Percentiles rank a stretch among this genome's conserved stretches.
Evolutionary conservation across 768 basidiomycete species (phyloP).

Genomic region (Leucocoprinus leucothites): DNA sequence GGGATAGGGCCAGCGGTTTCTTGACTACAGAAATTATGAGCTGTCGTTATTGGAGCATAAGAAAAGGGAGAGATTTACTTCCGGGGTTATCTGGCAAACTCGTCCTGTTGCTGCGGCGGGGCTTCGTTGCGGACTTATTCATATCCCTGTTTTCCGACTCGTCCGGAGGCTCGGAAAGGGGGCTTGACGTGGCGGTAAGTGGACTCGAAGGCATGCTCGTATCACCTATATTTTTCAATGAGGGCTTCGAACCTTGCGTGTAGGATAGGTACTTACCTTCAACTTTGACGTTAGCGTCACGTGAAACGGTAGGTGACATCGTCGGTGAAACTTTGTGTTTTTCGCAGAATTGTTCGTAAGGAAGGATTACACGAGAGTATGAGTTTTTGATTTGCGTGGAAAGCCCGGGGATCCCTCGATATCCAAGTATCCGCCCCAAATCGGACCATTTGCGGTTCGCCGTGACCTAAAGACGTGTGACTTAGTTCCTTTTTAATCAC

Average conservation of each 20-base stretch:
- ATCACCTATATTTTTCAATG: constrained; percentile 31
- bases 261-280: constrained; percentile 34
- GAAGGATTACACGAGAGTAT: constrained; percentile 87
- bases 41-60: constrained; percentile 9
- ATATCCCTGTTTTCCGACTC: constrained; percentile 63
- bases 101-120: constrained; percentile 52
- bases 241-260: constrained; percentile 35
- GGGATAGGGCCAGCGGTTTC: constrained; percentile 28
- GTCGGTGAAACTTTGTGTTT: constrained; percentile 66
- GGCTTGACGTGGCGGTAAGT: constrained; percentile 73
- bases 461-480: constrained; percentile 56
- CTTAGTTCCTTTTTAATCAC: constrained; percentile 16
- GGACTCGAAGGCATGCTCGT: constrained; percentile 71
- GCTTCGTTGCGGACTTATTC: constrained; percentile 40
- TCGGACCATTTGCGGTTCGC: constrained; percentile 85
- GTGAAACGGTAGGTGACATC: constrained; percentile 41
- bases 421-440: constrained; percentile 79
- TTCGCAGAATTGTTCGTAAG: constrained; percentile 91
- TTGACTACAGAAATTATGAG: constrained; percentile 28
- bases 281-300: constrained; percentile 48
- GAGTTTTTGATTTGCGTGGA: constrained; percentile 88
- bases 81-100: constrained; percentile 47
- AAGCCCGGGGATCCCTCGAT: constrained; percentile 77
- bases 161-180: constrained; percentile 77
- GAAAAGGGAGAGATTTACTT: constrained; percentile 25